These are phyloP conservation scores for Eucalyptus sideroxylon DNA, from an alignment of 345 rosid genomes.

Conservation along the genomic window DNA sequence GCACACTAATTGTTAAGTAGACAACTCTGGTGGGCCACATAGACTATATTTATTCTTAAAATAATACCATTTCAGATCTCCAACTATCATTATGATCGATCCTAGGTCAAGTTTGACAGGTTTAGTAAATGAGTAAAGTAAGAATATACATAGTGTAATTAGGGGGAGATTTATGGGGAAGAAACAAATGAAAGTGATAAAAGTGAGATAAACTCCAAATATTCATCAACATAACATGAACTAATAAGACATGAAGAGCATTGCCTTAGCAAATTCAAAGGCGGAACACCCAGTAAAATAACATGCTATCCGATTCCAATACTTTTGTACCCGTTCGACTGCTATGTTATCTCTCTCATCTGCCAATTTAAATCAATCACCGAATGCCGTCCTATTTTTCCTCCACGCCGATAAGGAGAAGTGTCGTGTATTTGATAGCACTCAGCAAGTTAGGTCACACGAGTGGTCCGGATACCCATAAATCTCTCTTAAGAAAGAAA, in stretches of 20 bases:
- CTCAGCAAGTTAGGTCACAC: neutral
- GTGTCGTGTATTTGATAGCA: neutral
- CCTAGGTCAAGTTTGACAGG: neutral
- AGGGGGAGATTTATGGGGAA: no score
- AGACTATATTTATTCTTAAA: no score
- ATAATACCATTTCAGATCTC: rapidly evolving
- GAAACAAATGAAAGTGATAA: neutral
- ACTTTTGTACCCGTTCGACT: neutral
- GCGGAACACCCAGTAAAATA: neutral
- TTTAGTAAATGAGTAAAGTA: neutral
- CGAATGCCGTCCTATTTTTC: neutral
- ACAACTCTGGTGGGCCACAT: rapidly evolving
- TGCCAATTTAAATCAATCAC: neutral
- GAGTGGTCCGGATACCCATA: neutral
- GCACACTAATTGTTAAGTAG: no score
- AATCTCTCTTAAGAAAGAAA: neutral
- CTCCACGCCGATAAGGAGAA: neutral
- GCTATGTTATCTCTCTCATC: neutral
- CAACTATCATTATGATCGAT: no score
- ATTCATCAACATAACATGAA: neutral
- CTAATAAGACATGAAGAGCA: neutral
- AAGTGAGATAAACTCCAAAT: neutral
- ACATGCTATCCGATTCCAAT: neutral
- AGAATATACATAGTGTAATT: neutral
- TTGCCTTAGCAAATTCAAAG: neutral